Base-by-base conservation (phyloP, 2,329 filamentous ascomycete genomes). In the Ascochyta lentis region DNA sequence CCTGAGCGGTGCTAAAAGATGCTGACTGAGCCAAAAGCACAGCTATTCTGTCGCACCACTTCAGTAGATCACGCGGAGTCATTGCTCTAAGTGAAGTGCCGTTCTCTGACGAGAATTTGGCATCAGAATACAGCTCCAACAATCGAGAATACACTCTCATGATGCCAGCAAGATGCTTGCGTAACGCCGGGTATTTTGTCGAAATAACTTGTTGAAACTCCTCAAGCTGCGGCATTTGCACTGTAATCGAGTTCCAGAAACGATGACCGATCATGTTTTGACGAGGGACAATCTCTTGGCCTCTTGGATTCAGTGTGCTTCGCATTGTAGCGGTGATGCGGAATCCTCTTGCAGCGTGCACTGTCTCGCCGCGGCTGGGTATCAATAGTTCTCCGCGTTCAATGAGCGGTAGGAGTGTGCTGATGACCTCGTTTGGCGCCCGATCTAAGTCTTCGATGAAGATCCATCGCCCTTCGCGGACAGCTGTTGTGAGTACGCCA, bases 391-490 rank as follows among this genome's bases (percentile, higher is more conserved):
- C 92, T n/a, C 91, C 88, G 56, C 90, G 87, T 76, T 99, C 95
- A 56, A 99, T 93, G 8, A 99, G 83, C 9, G 96, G 95, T 24
- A 99, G 81, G 26, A 99, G 84, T 13, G 93, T 92, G 72, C 94
- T 96, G 74, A 99, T 87, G 43, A 99, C 91, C 76, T 99, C 95
- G 63, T 91, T 94, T 4, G 96, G 95, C 10, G 95, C 95, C 59
- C 94, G 88, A 72, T 99, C 93, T 37, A 99, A 83, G 75, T 99
- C 96, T 76, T 99, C 96, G 56, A 99, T 96, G 62, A 99, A 82
- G 6, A 99, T 90, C 96, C 95, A 99, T 69, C 94, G 85, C 15
- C 95, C 96, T 79, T 99, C 94, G 69, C 85, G 89, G 3, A 98
- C 92, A 33, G 96, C 96, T 27, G 92, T 96, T 0, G 95, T 97